Conservation (phyloP, 495 filamentous ascomycete genomes). For the Penicillium goetzii region DNA sequence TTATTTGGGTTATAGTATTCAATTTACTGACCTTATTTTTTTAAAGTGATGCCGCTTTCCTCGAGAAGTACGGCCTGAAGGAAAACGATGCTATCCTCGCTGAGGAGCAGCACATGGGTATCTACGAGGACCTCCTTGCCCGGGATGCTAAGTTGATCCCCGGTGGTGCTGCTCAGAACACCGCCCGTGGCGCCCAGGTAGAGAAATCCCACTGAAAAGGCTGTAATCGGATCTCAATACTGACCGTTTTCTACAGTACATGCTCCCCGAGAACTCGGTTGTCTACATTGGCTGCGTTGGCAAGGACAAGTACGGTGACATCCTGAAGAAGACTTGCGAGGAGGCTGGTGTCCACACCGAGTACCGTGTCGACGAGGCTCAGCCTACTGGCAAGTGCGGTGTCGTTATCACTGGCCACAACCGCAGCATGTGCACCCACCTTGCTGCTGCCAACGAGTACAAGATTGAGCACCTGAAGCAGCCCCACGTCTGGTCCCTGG, state of each 20-base stretch:
- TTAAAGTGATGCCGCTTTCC: constrained; percentile 65
- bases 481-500: constrained; percentile 86
- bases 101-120: constrained; percentile 80
- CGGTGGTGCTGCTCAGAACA: constrained; percentile 97
- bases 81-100: constrained; percentile 97
- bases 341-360: constrained; percentile 86
- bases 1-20: constrained; percentile 10
- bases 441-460: constrained; percentile 96
- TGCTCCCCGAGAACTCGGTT: constrained; percentile 82
- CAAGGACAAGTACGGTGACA: constrained; percentile 86
- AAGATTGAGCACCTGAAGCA: constrained; percentile 91
- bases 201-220: not conserved
- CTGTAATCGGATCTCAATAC: not conserved
- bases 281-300: constrained; percentile 94
- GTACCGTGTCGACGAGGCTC: constrained; percentile 82
- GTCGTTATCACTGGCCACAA: constrained; percentile 96
- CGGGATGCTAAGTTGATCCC: constrained; percentile 91
- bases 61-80: constrained; percentile 92
- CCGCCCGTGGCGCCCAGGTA: constrained; percentile 88
- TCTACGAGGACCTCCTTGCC: constrained; percentile 92
- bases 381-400: constrained; percentile 90
- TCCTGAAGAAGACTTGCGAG: constrained; percentile 76
- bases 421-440: constrained; percentile 91
- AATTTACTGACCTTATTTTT: constrained; percentile 10
- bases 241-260: constrained; percentile 63